phyloP scores from a whole-genome alignment of 805 yeast species.

The Dipodascopsis tothii region DNA sequence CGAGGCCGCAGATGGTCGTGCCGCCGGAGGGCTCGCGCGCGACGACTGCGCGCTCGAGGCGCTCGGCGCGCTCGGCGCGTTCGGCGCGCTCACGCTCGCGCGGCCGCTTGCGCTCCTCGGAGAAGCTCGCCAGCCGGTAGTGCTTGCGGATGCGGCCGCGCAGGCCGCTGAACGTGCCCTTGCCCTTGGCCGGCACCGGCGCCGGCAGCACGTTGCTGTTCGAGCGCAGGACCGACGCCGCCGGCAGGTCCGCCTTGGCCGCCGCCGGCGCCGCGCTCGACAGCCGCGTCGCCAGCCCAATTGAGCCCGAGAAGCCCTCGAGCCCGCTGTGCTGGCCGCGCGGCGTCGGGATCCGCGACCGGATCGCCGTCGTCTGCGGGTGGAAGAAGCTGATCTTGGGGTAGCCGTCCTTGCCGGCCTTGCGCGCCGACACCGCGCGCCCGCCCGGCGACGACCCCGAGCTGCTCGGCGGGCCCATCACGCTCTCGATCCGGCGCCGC shows the following conservation, averaged over 20 bases:
- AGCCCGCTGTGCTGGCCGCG: slow-evolving; percentile 4
- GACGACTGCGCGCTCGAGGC: too few species aligned
- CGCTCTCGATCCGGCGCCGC: background rate
- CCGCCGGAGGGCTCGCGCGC: too few species aligned
- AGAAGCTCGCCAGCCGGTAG: background rate
- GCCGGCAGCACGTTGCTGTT: background rate
- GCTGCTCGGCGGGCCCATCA: background rate
- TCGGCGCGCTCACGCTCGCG: too few species aligned
- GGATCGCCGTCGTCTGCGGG: slow-evolving; percentile 14
- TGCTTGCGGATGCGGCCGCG: background rate
- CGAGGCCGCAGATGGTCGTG: background rate
- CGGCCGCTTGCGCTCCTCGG: background rate
- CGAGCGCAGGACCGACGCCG: background rate
- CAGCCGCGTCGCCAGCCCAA: background rate
- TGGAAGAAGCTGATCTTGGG: slow-evolving; percentile 18
- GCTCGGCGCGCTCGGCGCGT: too few species aligned
- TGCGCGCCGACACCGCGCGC: background rate
- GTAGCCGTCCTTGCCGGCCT: background rate
- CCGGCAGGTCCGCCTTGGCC: too few species aligned
- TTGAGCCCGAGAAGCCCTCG: background rate
- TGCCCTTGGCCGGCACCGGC: background rate
- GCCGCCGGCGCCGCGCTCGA: background rate
- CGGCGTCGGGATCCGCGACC: slow-evolving; percentile 21
- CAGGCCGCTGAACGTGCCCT: background rate
- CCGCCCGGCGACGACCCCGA: background rate